Evolutionary conservation across 306 rosid species (phyloP), one percentile per base, ranked within the genome.

Genomic region (Phaseolus lunatus): DNA sequence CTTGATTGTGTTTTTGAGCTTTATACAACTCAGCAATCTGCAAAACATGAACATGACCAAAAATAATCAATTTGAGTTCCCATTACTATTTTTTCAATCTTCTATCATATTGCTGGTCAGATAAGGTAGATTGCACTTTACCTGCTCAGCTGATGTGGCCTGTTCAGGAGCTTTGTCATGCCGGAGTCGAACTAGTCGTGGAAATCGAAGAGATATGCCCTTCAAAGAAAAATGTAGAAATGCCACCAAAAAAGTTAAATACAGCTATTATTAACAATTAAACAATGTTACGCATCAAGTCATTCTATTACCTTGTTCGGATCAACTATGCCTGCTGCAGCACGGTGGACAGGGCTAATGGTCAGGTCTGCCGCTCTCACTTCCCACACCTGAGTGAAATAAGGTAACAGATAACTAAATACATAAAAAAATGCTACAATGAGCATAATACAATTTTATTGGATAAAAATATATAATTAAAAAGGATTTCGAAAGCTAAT

Each of bases 321-420:
- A 84, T 90, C 97, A 68, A 92, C 91, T 52, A 84, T 89, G 83
- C 99, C 97, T 22, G 82, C 86, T 72, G 91, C 99, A 70, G 99
- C 99, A 53, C 88, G 93, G 78, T 95, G 78, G 86, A 95, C 93
- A 19, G 98, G 97, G 81, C 97, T 95, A 83, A 95, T 87, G 63
- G 97, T 92, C 88, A 95, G 81, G 72, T 95, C 99, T 39, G 99
- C 99, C 50, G 97, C 97, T 85, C 89, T 95, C 73, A 95, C 97
- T 85, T 89, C 97, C 97, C 99, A 92, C 77, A 95, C 97, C 98
- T 95, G 75, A 15, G 81, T 63, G 78, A 70, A 82, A 67, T 16
- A 22, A 50, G 31, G 63, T 33, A 49, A 37, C 24, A 49, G 6
- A 65, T 26, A 41, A 56, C 74, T 22, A 47, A 64, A 44, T 33